These are phyloP conservation scores for Spathaspora passalidarum DNA, from an alignment of 805 yeast genomes.

Conservation along the genomic window DNA sequence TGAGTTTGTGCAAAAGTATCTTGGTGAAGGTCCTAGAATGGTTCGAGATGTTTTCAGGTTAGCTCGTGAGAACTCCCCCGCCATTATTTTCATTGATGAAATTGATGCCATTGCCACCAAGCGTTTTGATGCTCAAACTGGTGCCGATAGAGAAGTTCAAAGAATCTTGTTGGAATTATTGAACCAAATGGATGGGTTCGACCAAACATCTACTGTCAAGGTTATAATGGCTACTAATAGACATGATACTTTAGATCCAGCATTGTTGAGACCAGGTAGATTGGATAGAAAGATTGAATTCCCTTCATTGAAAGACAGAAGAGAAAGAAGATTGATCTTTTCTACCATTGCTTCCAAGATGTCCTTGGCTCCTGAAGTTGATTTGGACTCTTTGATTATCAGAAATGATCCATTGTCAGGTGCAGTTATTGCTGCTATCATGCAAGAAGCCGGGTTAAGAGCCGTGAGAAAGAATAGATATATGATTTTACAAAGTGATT, in stretches of 20 bases:
- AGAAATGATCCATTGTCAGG: slow-evolving; percentile 98
- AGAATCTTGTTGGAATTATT: slow-evolving; percentile 92
- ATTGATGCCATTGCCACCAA: slow-evolving; percentile 99
- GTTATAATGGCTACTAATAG: slow-evolving; percentile 99
- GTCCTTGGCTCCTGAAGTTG: slow-evolving; percentile 98
- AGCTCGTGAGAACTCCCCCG: slow-evolving; percentile 96
- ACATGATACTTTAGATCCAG: slow-evolving; percentile 99
- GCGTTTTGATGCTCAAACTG: slow-evolving; percentile 99
- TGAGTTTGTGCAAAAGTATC: slow-evolving; percentile 95
- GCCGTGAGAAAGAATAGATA: slow-evolving; percentile 98
- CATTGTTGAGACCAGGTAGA: slow-evolving; percentile 96
- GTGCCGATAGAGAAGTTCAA: slow-evolving; percentile 99
- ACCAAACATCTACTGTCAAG: slow-evolving; percentile 90
- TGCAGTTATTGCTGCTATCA: slow-evolving; percentile 96
- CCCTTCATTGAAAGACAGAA: slow-evolving; percentile 92
- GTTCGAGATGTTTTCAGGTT: slow-evolving; percentile 96
- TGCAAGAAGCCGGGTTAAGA: slow-evolving; percentile 99
- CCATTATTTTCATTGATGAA: slow-evolving; percentile 96
- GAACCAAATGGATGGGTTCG: slow-evolving; percentile 99
- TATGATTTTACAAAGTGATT: slow-evolving; percentile 90
- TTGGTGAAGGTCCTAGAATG: slow-evolving; percentile 99
- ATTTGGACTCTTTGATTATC: slow-evolving; percentile 87
- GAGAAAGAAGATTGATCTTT: slow-evolving; percentile 96
- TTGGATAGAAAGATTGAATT: slow-evolving; percentile 97
- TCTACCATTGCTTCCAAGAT: slow-evolving; percentile 94